Conservation (phyloP, 139 green algal species). For the Monoraphidium neglectum region DNA sequence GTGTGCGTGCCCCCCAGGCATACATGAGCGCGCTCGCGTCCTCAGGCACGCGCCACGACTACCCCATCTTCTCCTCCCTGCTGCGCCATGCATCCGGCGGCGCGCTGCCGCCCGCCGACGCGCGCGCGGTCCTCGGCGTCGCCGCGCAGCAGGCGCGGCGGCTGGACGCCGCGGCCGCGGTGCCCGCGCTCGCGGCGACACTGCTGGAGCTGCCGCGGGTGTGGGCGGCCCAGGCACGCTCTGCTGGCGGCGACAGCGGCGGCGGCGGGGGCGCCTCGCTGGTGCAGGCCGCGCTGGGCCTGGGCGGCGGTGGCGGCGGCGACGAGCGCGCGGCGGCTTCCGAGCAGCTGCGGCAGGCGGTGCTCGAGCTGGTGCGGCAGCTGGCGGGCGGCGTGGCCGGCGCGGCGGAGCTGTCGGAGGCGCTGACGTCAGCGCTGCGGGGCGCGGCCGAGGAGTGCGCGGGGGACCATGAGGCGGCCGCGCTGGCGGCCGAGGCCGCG, state of each 20-base stretch:
- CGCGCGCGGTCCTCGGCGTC: conserved; percentile 7
- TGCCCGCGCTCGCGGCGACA: conserved; percentile 12
- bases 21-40: not conserved
- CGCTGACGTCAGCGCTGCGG: conserved; percentile 1
- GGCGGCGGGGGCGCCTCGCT: not conserved
- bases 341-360: not conserved
- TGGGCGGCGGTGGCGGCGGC: not conserved
- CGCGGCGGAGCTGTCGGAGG: conserved; percentile 28
- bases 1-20: not conserved
- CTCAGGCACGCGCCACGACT: conserved; percentile 17
- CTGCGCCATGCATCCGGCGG: conserved; percentile 22
- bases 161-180: conserved; percentile 15
- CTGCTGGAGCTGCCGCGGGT: conserved; percentile 20
- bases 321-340: not conserved
- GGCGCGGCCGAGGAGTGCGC: conserved; percentile 8
- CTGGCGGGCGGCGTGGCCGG: conserved; percentile 1
- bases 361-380: conserved; percentile 1
- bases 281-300: not conserved
- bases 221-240: conserved; percentile 10
- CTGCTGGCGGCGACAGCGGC: not conserved
- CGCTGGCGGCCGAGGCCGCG: not conserved
- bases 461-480: not conserved
- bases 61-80: conserved; percentile 23
- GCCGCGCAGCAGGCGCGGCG: conserved; percentile 1
- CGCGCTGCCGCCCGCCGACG: conserved; percentile 5